A percentile compares a stretch with the other conserved stretches of the same genome.
Conservation (phyloP, 2,329 filamentous ascomycete genomes). For the Coleophoma crateriformis region DNA sequence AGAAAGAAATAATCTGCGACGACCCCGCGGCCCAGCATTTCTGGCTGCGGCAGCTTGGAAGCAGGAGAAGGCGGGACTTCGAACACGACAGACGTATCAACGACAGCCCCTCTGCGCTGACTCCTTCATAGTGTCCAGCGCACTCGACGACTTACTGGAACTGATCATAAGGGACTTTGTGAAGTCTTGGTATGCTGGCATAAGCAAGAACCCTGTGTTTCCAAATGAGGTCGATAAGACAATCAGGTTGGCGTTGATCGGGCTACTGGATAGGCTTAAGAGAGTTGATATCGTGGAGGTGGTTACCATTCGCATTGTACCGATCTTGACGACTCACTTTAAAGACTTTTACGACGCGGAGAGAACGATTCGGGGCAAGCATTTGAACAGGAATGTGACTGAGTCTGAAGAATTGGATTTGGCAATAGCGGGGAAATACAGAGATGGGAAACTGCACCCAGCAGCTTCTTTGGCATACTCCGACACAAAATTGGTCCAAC, state of each 20-base stretch:
- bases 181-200: constrained; percentile 79
- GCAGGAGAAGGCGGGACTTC: constrained; percentile 62
- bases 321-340: constrained; percentile 82
- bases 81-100: constrained; percentile 60
- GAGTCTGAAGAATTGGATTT: constrained; percentile 95
- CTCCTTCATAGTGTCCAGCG: constrained; percentile 72
- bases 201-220: constrained; percentile 77
- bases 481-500: constrained; percentile 78
- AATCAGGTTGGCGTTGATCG: constrained; percentile 66
- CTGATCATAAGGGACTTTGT: constrained; percentile 81
- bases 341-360: constrained; percentile 90
- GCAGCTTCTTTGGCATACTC: constrained; percentile 79
- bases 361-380: constrained; percentile 75
- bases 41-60: constrained; percentile 60
- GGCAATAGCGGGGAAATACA: constrained; percentile 92
- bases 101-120: constrained; percentile 67
- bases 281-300: constrained; percentile 80
- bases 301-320: constrained; percentile 75
- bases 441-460: constrained; percentile 79
- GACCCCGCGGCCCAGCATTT: constrained; percentile 50
- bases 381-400: constrained; percentile 83
- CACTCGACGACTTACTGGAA: constrained; percentile 72
- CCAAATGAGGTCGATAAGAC: constrained; percentile 79
- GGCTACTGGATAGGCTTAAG: constrained; percentile 66
- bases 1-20: constrained; percentile 33